Evolutionary conservation across 345 rosid species (phyloP), one percentile per base, ranked within the genome.

Genomic region (Aethionema arabicum): DNA sequence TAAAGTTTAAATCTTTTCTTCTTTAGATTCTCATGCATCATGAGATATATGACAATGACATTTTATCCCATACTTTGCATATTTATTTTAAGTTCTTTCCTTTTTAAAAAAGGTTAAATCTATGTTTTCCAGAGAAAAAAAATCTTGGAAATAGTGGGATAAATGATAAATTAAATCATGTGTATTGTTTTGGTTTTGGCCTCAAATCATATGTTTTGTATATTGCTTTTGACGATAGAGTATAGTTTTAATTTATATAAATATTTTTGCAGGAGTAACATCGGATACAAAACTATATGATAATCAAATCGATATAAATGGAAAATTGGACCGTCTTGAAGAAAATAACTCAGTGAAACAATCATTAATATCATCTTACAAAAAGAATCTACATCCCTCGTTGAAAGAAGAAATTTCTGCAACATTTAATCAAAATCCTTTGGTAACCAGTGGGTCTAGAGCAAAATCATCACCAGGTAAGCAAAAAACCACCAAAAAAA

Each of bases 331-430:
- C 11, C 69, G 75, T 35, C 79, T 48, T 39, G 93, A 87, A 8
- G 91, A 84, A 59, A 87, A 84, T 47, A 87, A 78, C 67, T 72
- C 86, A 38, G 61, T 74, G n/a, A 91, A 85, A 65, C 89, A 80
- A 50, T 68, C 52, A 54, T 68, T 91, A 33, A 80, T 82, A 16
- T 80, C 82, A 4, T 77, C 85, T 8, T 91, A 83, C 62, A 81
- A 56, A 74, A 87, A 72, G 78, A 74, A 76, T 30, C 39, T 83
- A 31, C 63, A 78, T 63, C 93, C 93, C 64, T 48, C 48, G 4
- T 52, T 87, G 73, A 84, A 77, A 80, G 78, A 78, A 40, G 91
- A 91, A 59, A 70, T 85, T 14, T 59, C 51, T 16, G 77, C 64
- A 73, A 72, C 72, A 60, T 43, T 56, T 50, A 32, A 56, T 15